Evolutionary conservation across 805 yeast species (phyloP).

Genomic region (Candida patagonica): DNA sequence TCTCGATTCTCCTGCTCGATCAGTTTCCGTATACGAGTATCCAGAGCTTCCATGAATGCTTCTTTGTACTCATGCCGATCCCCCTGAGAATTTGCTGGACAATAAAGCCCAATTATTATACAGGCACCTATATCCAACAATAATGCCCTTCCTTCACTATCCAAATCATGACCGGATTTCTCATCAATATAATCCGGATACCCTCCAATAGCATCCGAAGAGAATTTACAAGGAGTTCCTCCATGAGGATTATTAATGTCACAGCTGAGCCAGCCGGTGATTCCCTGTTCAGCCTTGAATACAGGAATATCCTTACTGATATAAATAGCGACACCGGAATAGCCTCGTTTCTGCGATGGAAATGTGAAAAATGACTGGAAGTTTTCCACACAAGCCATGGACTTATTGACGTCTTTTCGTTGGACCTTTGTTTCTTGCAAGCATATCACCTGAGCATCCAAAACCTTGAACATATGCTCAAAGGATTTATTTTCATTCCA

Average conservation of each 20-base stretch:
- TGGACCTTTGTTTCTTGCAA: conserved; percentile 80
- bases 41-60: conserved; percentile 48
- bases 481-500: conserved; percentile 50
- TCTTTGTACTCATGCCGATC: conserved; percentile 44
- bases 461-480: conserved; percentile 37
- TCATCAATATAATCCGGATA: conserved; percentile 40
- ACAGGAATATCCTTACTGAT: conserved; percentile 46
- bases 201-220: conserved; percentile 54
- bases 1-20: conserved; percentile 45
- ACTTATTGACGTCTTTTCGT: conserved; percentile 36
- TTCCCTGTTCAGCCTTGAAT: conserved; percentile 78
- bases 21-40: conserved; percentile 52
- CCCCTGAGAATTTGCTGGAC: conserved; percentile 82
- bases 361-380: conserved; percentile 60
- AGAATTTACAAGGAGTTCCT: conserved; percentile 22
- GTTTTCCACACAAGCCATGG: conserved; percentile 43
- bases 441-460: conserved; percentile 70
- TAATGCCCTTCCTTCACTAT: conserved; percentile 77
- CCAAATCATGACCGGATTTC: conserved; percentile 41
- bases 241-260: conserved; percentile 9
- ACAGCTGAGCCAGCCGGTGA: conserved; percentile 53
- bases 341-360: conserved; percentile 66
- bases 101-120: conserved; percentile 52
- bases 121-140: conserved; percentile 51
- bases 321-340: conserved; percentile 87